Evolutionary conservation across 1,139 yeast species (phyloP), one percentile per base, ranked within the genome.

Genomic region (Lodderomyces elongisporus): DNA sequence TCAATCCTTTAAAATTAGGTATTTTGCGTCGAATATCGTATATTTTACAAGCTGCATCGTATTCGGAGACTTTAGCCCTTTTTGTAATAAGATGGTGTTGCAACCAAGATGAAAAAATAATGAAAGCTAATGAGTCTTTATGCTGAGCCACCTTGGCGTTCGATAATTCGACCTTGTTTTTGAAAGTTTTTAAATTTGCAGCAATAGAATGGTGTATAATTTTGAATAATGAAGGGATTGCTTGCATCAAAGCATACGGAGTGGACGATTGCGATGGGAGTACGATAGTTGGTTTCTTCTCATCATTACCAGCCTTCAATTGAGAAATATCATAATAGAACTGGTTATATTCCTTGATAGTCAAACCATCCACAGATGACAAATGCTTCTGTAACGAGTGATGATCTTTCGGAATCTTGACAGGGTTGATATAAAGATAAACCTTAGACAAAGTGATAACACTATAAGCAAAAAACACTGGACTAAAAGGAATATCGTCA

Each of bases 391-490:
- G 47, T 18, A 57, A 46, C 6, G 37, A 46, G 7, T 28, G 17
- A 12, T 51, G 39, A 1, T 46, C 47, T 7, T 32, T 33, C 2
- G 47, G 49, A 14, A 67, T 34, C 45, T 74, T 74, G 4, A 36
- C 31, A 17, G 50, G 44, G 31, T 71, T 59, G 14, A 72, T 49
- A 42, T 69, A 75, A 10, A 74, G 48, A 2, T 42, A 40, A 1
- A 70, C 58, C 1, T 43, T 29, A 5, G 57, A 47, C 9, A 42
- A 31, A 2, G 66, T 54, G 10, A 74, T 50, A 2, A 73, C 53
- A 2, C 62, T 51, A 44, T 73, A 74, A 5, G 71, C 51, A 45
- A 70, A 74, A 42, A 75, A 74, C 0, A 71, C 72, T 0, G 80
- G 79, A 35, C 66, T 60, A 44, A 57, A 74, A 2, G 70, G 69